Conservation (phyloP, 2,329 filamentous ascomycete genomes). For the Neonectria faginata region DNA sequence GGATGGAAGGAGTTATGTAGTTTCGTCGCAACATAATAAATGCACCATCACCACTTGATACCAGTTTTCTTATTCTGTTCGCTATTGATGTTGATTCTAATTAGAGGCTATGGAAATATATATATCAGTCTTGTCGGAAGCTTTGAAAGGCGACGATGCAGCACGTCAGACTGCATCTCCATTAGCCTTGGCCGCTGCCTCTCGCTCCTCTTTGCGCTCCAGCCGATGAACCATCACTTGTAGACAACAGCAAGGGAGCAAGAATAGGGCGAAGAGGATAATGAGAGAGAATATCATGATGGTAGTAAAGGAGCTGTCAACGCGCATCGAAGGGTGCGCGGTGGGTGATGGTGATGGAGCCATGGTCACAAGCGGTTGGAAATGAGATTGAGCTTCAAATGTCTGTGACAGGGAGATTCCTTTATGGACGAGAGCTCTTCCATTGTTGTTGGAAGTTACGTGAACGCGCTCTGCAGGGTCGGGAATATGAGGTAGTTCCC, state of each 20-base stretch:
- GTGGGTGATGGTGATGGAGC: background rate
- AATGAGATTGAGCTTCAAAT: background rate
- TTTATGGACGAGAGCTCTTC: background rate
- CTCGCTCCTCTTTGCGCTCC: conserved; percentile 14
- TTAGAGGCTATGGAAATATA: background rate
- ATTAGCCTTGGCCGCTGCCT: background rate
- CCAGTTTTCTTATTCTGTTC: background rate
- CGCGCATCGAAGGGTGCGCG: background rate
- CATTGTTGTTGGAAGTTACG: background rate
- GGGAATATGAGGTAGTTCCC: background rate
- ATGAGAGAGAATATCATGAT: conserved; percentile 15
- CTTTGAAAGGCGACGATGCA: background rate
- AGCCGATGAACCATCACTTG: conserved; percentile 21
- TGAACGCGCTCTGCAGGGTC: background rate
- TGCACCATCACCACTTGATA: conserved; percentile 26
- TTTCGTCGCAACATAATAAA: conserved; percentile 8
- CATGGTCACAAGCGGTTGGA: background rate
- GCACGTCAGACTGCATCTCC: background rate
- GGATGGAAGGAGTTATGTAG: conserved; percentile 13
- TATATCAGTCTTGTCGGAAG: background rate
- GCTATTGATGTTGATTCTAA: background rate
- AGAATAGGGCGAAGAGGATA: conserved; percentile 19
- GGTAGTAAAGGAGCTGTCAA: conserved; percentile 8
- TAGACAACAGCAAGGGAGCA: conserved; percentile 27
- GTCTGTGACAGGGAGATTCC: background rate